A percentile compares a stretch with the other conserved stretches of the same genome.
Conservation (phyloP, 257 asterid species). For the Verbena officinalis region DNA sequence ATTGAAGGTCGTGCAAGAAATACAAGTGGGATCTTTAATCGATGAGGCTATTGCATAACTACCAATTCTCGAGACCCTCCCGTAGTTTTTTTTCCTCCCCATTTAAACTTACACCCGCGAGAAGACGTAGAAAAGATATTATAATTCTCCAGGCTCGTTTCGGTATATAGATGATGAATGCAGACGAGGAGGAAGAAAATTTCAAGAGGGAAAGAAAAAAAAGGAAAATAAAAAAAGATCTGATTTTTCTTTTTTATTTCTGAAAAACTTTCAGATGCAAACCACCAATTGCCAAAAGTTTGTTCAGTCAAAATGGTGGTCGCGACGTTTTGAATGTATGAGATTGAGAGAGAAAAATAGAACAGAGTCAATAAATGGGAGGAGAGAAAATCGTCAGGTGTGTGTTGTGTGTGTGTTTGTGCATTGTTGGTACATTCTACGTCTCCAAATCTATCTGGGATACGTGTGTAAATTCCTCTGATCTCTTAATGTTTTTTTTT, state of each 20-base stretch:
- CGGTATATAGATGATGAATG: slow-evolving; percentile 10
- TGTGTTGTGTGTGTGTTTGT: neutral
- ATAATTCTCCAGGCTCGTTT: slow-evolving; percentile 1
- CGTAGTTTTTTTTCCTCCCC: slow-evolving; percentile 40
- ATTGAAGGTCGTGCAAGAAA: slow-evolving; percentile 75
- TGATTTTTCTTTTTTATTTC: slow-evolving; percentile 1
- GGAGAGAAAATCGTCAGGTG: slow-evolving; percentile 13
- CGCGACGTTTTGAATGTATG: slow-evolving; percentile 1
- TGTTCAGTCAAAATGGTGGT: slow-evolving; percentile 13
- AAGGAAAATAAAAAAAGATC: neutral
- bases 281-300: neutral
- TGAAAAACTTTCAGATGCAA: slow-evolving; percentile 4
- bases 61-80: slow-evolving; percentile 52
- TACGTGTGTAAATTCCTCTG: slow-evolving; percentile 2
- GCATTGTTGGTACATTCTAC: neutral
- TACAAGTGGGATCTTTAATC: slow-evolving; percentile 50
- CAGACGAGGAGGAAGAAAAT: neutral
- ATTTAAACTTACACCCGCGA: slow-evolving; percentile 11
- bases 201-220: neutral
- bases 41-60: slow-evolving; percentile 60
- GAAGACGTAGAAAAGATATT: neutral
- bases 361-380: neutral
- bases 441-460: no score
- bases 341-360: slow-evolving; percentile 28
- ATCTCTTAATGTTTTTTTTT: no score